Base-by-base conservation (phyloP, 768 basidiomycete genomes). In the Chalciporus chontae region DNA sequence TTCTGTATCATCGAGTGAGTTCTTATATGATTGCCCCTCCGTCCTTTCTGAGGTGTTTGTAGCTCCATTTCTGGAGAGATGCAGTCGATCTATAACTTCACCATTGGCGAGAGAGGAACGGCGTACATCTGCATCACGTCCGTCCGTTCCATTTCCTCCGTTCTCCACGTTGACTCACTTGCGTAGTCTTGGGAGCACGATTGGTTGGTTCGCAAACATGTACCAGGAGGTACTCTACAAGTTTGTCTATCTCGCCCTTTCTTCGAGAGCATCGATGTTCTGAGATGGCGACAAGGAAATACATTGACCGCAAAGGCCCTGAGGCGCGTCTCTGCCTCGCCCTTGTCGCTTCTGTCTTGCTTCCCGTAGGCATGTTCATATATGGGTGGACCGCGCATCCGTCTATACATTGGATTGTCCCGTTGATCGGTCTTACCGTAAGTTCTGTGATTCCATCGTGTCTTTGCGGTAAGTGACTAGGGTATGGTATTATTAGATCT, bases 311-410 rank as follows among this genome's bases (percentile, higher is more conserved):
- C 52, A 56, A 56, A 40, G 76, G 75, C 0, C 76, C 70, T 5
- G 85, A 87, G 67, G 84, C 85, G 6, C 76, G 85, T 11, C 68
- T 87, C 19, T 83, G 77, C 51, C 65, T 71, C 18, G 75, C 83
- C 10, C 83, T 83, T 55, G 62, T 74, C 29, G 81, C 80, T 0
- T 77, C 74, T 0, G 38, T 84, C 37, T 57, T 81, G 11, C 70
- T 84, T 40, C 84, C 85, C 0, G 53, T 65, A 0, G 78, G 77
- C n/a, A 82, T 85, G 77, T 78, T 87, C 66, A 79, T 88, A 24
- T 90, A 83, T 55, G 85, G 83, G 0, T 88, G 85, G 81, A 80
- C 83, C 3, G 77, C 81, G 11, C 78, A 72, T 52, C 48, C 74
- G 0, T 57, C 54, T 13, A 71, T 87, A 3, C 77, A 74, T 47